These are phyloP conservation scores for Hypsizygus ulmarius DNA, from an alignment of 1,284 basidiomycete genomes.

Conservation along the genomic window DNA sequence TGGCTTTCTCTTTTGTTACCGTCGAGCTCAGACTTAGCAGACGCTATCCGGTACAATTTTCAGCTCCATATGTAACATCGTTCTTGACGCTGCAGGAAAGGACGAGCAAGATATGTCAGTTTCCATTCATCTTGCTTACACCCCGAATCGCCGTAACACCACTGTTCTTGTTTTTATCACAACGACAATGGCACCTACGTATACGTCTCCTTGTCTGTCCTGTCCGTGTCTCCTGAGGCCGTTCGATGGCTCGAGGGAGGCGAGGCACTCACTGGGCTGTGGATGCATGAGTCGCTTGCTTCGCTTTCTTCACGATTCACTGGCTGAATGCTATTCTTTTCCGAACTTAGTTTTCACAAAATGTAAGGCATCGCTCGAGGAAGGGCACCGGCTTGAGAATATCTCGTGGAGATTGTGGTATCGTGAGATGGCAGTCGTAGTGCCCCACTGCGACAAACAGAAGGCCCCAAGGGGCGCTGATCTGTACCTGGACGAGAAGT, in stretches of 20 bases:
- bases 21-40: no score
- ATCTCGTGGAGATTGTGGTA: slow-evolving; percentile 86
- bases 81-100: no score
- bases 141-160: slow-evolving; percentile 12
- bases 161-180: neutral
- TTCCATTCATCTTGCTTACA: neutral
- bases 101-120: no score
- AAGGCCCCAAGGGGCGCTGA: slow-evolving; percentile 6
- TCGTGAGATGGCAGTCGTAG: slow-evolving; percentile 46
- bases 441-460: slow-evolving; percentile 6
- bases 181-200: slow-evolving; percentile 14
- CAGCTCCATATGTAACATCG: no score
- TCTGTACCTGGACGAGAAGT: slow-evolving; percentile 11
- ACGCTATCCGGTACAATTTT: no score
- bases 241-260: slow-evolving; percentile 63
- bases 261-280: slow-evolving; percentile 60
- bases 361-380: slow-evolving; percentile 74
- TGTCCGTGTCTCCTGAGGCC: slow-evolving; percentile 60
- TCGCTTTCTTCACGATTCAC: slow-evolving; percentile 4
- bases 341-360: slow-evolving; percentile 84
- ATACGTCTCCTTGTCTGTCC: slow-evolving; percentile 52
- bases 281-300: slow-evolving; percentile 49
- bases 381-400: slow-evolving; percentile 79
- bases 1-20: no score
- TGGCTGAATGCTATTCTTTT: slow-evolving; percentile 7